These are phyloP conservation scores for Allium fistulosum DNA, from an alignment of 106 monocot genomes.

Conservation along the genomic window DNA sequence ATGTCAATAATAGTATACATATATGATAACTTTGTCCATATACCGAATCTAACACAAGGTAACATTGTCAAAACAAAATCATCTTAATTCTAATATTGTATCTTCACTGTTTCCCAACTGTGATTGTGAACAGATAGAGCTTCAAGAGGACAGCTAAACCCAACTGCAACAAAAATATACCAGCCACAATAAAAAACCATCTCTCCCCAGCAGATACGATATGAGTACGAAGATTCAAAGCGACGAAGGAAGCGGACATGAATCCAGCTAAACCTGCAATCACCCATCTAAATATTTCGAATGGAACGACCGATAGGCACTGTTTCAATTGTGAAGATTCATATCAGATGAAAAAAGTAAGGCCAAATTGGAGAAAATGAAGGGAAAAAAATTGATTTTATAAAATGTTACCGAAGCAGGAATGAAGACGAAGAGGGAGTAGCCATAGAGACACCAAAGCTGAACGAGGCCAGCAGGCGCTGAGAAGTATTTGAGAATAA, in stretches of 20 bases:
- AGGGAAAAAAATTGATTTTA: neutral
- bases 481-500: conserved; percentile 89
- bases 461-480: conserved; percentile 81
- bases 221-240: conserved; percentile 74
- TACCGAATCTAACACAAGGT: neutral
- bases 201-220: conserved; percentile 79
- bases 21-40: neutral
- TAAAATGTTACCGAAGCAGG: conserved; percentile 69
- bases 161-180: conserved; percentile 75
- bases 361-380: neutral
- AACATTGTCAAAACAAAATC: neutral
- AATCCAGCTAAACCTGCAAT: conserved; percentile 88
- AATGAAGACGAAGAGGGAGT: conserved; percentile 83
- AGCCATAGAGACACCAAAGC: conserved; percentile 87
- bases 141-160: conserved; percentile 73
- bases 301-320: conserved; percentile 78
- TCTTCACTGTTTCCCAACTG: conserved; percentile 27
- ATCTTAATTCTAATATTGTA: neutral
- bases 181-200: conserved; percentile 85
- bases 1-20: neutral
- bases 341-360: neutral
- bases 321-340: conserved; percentile 14
- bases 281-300: conserved; percentile 93
- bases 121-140: conserved; percentile 83
- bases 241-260: conserved; percentile 86